Evolutionary conservation across 2,329 filamentous ascomycete species (phyloP).

Genomic region (Fusarium sarcochroum): DNA sequence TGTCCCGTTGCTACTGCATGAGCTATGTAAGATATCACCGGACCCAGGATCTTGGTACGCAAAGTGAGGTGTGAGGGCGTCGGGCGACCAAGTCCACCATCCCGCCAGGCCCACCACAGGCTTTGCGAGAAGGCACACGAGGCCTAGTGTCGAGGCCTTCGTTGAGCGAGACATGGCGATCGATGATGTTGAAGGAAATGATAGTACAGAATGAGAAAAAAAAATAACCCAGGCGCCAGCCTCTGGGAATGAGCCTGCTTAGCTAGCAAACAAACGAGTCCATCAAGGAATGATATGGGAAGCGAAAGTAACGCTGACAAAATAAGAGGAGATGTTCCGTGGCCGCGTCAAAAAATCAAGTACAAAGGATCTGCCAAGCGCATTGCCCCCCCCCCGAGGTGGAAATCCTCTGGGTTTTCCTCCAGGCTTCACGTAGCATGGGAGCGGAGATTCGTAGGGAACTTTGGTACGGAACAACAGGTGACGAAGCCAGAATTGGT

Average conservation of each 20-base stretch:
- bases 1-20: slow-evolving; percentile 37
- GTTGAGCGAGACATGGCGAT: slow-evolving; percentile 15
- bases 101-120: slow-evolving; percentile 29
- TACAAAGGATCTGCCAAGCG: neutral
- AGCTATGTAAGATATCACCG: slow-evolving; percentile 37
- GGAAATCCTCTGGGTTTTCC: slow-evolving; percentile 10
- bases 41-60: slow-evolving; percentile 41
- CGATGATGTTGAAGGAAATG: neutral
- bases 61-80: slow-evolving; percentile 37
- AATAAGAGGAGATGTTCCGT: neutral
- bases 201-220: neutral
- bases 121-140: slow-evolving; percentile 18
- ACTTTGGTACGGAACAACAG: slow-evolving; percentile 16
- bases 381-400: neutral
- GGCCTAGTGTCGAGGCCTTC: slow-evolving; percentile 8
- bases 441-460: slow-evolving; percentile 5
- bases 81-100: slow-evolving; percentile 39
- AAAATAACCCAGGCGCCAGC: neutral
- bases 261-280: slow-evolving; percentile 5
- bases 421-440: neutral
- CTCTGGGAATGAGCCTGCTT: neutral
- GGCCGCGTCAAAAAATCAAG: neutral
- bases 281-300: slow-evolving; percentile 11
- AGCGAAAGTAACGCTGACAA: slow-evolving; percentile 11
- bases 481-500: slow-evolving; percentile 11